phyloP scores from a whole-genome alignment of 78 protist genomes.

The Dictyostelium purpureum region DNA sequence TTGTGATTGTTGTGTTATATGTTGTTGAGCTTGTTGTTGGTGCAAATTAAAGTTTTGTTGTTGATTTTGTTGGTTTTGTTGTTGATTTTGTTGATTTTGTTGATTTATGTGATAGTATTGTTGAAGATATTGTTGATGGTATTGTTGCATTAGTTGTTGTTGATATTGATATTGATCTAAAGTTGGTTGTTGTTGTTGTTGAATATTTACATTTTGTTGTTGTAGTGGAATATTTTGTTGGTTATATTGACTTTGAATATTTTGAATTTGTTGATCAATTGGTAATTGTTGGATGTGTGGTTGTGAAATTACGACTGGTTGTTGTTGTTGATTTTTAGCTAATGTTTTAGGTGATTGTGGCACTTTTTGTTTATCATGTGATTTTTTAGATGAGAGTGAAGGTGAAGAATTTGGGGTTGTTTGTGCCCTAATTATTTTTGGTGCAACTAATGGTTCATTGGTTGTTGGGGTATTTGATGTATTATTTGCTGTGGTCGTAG shows the following conservation, averaged over 20 bases:
- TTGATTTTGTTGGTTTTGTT: background rate
- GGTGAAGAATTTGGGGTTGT: slow-evolving; percentile 72
- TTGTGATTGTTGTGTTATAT: slow-evolving; percentile 29
- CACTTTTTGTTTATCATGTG: background rate
- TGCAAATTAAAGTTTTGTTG: background rate
- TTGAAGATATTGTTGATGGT: slow-evolving; percentile 1
- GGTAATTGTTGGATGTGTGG: slow-evolving; percentile 20
- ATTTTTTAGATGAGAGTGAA: background rate
- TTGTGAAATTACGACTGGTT: background rate
- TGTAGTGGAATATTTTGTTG: background rate
- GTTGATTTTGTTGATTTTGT: background rate
- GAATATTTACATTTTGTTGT: background rate
- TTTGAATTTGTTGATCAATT: slow-evolving; percentile 30
- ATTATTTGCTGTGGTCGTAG: background rate
- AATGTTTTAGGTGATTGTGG: slow-evolving; percentile 4
- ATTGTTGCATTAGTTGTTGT: slow-evolving; percentile 1
- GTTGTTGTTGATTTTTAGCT: background rate
- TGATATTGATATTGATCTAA: background rate
- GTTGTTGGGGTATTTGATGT: background rate
- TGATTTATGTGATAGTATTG: background rate
- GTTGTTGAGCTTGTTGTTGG: background rate
- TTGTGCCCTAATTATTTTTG: slow-evolving; percentile 65
- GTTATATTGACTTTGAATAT: background rate
- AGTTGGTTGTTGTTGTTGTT: slow-evolving; percentile 3
- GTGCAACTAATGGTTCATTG: slow-evolving; percentile 52